phyloP scores from a whole-genome alignment of 2,329 filamentous ascomycete species.

The Bimuria novae-zelandiae region DNA sequence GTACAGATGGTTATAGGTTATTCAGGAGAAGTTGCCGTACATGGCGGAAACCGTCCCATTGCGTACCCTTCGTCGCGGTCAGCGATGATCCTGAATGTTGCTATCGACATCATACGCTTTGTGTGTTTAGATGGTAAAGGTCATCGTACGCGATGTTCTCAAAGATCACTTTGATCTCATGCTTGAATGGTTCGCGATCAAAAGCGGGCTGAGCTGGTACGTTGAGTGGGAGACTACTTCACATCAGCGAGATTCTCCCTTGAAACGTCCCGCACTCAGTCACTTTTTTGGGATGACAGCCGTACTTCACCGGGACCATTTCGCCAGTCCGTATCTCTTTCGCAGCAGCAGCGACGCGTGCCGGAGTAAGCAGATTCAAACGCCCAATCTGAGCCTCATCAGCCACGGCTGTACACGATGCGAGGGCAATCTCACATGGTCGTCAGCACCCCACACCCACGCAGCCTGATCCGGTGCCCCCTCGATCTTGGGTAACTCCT shows the following conservation, averaged over 20 bases:
- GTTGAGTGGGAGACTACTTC: slow-evolving; percentile 55
- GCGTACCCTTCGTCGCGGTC: slow-evolving; percentile 33
- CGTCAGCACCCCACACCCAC: slow-evolving; percentile 65
- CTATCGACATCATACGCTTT: slow-evolving; percentile 29
- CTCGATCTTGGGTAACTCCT: slow-evolving; percentile 57
- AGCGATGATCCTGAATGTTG: not conserved
- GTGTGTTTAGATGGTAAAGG: slow-evolving; percentile 50
- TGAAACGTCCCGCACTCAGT: not conserved
- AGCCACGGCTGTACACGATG: not conserved
- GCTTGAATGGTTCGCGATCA: slow-evolving; percentile 57
- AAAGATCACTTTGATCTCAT: slow-evolving; percentile 55
- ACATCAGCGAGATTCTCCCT: no score
- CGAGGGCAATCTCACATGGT: slow-evolving; percentile 46
- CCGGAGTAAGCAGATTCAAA: slow-evolving; percentile 61
- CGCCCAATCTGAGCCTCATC: slow-evolving; percentile 49
- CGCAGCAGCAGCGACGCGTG: slow-evolving; percentile 58
- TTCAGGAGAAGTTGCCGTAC: slow-evolving; percentile 7
- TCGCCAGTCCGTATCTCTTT: slow-evolving; percentile 61
- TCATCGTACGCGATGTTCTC: slow-evolving; percentile 50
- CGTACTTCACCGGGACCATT: slow-evolving; percentile 59
- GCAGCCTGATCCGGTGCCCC: slow-evolving; percentile 60
- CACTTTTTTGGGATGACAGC: not conserved
- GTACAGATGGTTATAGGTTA: not conserved
- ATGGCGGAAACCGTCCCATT: slow-evolving; percentile 54
- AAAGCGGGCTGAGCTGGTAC: slow-evolving; percentile 60